phyloP scores from a whole-genome alignment of 108 stramenopile genomes.

The Seminavis robusta region DNA sequence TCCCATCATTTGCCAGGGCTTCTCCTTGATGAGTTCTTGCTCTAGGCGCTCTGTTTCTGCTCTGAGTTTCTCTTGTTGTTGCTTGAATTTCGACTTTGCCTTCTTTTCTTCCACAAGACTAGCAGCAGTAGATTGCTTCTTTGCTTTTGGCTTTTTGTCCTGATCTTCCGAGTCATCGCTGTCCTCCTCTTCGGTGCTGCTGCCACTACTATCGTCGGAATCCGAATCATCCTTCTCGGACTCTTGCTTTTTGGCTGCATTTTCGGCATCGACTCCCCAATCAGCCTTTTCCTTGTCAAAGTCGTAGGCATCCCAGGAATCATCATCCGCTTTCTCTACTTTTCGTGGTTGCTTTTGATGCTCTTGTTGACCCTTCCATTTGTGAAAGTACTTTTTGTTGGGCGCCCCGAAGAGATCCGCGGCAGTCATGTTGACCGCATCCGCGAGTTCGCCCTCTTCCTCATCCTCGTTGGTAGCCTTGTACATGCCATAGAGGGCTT shows the following conservation, averaged over 20 bases:
- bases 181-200: conserved; percentile 33
- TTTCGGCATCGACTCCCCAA: conserved; percentile 12
- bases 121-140: background rate
- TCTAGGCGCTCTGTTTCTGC: conserved; percentile 86
- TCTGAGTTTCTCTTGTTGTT: conserved; percentile 56
- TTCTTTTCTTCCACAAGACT: background rate
- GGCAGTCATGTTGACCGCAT: conserved; percentile 75
- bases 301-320: conserved; percentile 81
- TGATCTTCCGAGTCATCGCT: conserved; percentile 27
- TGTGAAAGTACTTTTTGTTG: conserved; percentile 45
- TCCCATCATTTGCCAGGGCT: conserved; percentile 95
- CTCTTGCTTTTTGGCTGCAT: conserved; percentile 7
- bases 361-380: conserved; percentile 17
- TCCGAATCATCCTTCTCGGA: conserved; percentile 17
- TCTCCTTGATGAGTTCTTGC: conserved; percentile 89
- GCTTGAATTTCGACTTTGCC: conserved; percentile 22
- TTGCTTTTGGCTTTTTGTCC: conserved; percentile 23
- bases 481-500: conserved; percentile 67
- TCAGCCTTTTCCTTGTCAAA: conserved; percentile 50
- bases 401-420: conserved; percentile 84
- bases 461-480: conserved; percentile 44
- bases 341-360: conserved; percentile 12
- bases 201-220: conserved; percentile 14
- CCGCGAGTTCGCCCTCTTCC: conserved; percentile 37
- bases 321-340: conserved; percentile 54